These are phyloP conservation scores for Brassica juncea DNA, from an alignment of 345 rosid genomes.

Conservation along the genomic window DNA sequence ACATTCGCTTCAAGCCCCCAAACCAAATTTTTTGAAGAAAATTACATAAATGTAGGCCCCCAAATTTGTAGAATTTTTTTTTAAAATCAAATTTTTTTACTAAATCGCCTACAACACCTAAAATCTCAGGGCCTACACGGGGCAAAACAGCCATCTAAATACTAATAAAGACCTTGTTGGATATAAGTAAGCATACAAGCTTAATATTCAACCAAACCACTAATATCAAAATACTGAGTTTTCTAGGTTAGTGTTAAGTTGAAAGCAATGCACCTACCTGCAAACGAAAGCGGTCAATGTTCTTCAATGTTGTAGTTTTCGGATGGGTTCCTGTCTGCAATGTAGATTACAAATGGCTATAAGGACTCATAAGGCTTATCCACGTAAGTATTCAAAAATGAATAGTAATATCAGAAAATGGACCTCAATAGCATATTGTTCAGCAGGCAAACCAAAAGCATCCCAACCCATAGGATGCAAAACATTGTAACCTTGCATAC, in stretches of 20 bases:
- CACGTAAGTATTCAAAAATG: neutral
- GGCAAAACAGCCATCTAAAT: neutral
- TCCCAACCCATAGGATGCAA: slow-evolving; percentile 99
- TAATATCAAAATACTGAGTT: neutral
- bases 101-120: too few species aligned
- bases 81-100: too few species aligned
- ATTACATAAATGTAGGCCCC: too few species aligned
- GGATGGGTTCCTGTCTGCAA: slow-evolving; percentile 95
- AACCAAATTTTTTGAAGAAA: too few species aligned
- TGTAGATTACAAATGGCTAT: neutral
- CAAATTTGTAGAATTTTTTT: too few species aligned
- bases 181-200: neutral
- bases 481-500: slow-evolving; percentile 96
- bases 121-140: too few species aligned
- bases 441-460: slow-evolving; percentile 98
- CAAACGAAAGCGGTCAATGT: slow-evolving; percentile 73
- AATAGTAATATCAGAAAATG: neutral
- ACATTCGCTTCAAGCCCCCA: too few species aligned
- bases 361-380: slow-evolving; percentile 8
- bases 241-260: neutral
- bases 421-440: slow-evolving; percentile 96
- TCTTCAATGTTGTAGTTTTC: slow-evolving; percentile 77
- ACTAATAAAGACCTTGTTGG: neutral
- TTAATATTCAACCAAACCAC: neutral
- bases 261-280: slow-evolving; percentile 55